Base-by-base conservation (phyloP, 2,329 filamentous ascomycete species). In the Penicillium brasilianum region DNA sequence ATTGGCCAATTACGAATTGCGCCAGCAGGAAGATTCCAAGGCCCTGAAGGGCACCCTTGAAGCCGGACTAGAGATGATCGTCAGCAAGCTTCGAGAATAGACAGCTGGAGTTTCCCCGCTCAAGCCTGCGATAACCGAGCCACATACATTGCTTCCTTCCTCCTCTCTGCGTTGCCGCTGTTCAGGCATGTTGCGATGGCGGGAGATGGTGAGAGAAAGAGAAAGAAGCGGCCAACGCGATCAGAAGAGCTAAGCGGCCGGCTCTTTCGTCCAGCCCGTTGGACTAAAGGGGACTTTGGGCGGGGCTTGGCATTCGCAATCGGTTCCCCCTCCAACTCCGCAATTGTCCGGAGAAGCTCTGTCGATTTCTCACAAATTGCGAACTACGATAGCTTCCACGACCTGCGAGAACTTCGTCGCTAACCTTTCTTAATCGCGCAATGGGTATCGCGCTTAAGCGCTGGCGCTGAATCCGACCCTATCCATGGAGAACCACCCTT, bases 21-120 rank as follows among this genome's bases (percentile, higher is more conserved):
- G 83, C 79, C 58, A 85, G 76, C 65, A 87, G 72, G 75, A 88
- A 88, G 65, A 89, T 82, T 69, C 79, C 84, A 49, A 88, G 72
- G 63, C 82, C 84, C 74, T 88, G 86, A 60, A 84, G 70, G 58
- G 80, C 73, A 30, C 81, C 71, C 65, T 76, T 76, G 60, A 81
- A 69, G 66, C 73, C 71, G 62, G 75, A 78, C 80, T 82, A 68
- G 54, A 66, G 52, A 66, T 34, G 49, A 58, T 43, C 37, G 69
- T 74, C 61, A 75, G 69, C 60, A 51, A 63, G 59, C 56, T 20
- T 20, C 20, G 10, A 58, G 39, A 30, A 55, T 28, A 5, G 37
- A 18, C 9, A 36, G 48, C 57, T 20, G 36, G 43, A 3, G 34
- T 20, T 30, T 39, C 44, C 34, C 36, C 25, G 14, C 37, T 25